Conservation (phyloP, 768 basidiomycete genomes). For the Pleurotus giganteus region DNA sequence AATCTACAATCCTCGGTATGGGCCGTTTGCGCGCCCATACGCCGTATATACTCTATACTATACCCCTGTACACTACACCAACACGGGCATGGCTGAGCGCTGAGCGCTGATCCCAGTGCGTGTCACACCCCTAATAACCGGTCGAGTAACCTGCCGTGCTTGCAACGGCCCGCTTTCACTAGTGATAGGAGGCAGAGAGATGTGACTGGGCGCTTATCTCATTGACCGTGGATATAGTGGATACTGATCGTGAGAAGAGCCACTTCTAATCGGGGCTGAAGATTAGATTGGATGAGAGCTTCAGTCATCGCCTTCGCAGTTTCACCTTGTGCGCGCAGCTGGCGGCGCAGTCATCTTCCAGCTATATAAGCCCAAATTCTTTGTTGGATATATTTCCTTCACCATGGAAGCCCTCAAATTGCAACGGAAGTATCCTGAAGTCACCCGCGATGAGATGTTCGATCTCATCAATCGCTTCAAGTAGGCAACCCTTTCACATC, state of each 20-base stretch:
- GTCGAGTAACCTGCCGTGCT: too few relatives aligned
- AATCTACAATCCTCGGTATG: too few relatives aligned
- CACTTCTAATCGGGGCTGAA: neutral
- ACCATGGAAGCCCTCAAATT: constrained; percentile 82
- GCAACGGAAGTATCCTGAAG: constrained; percentile 90
- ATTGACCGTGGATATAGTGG: too few relatives aligned
- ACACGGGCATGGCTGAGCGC: too few relatives aligned
- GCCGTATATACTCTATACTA: too few relatives aligned
- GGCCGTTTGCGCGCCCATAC: too few relatives aligned
- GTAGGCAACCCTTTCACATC: constrained; percentile 45
- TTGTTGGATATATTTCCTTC: neutral
- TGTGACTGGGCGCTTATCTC: too few relatives aligned
- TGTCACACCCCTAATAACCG: too few relatives aligned
- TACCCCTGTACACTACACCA: too few relatives aligned
- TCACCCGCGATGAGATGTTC: constrained; percentile 91
- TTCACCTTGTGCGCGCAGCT: constrained; percentile 1
- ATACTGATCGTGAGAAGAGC: neutral
- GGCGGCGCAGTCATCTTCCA: constrained; percentile 2
- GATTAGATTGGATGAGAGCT: neutral
- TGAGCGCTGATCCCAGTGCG: too few relatives aligned
- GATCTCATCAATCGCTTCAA: constrained; percentile 95
- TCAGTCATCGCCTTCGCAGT: neutral
- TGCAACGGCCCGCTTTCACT: neutral
- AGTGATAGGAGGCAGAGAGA: too few relatives aligned
- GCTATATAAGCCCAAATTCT: neutral